These are phyloP conservation scores for Lindgomyces ingoldianus DNA, from an alignment of 495 filamentous ascomycete species.

Conservation along the genomic window DNA sequence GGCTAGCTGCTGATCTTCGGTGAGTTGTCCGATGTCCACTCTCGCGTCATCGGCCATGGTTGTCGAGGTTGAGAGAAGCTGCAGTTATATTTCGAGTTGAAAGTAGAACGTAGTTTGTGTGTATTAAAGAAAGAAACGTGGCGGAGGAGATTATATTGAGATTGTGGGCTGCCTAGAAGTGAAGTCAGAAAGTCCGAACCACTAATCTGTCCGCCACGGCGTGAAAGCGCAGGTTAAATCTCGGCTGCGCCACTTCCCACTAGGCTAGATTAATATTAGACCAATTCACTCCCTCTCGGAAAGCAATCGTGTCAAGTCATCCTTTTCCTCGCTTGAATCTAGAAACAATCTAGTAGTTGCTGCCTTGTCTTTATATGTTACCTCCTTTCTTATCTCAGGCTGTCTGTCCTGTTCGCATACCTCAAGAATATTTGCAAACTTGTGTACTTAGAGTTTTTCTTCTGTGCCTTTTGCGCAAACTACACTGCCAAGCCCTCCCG, in stretches of 20 bases:
- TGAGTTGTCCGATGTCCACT: constrained; percentile 69
- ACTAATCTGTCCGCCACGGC: background rate
- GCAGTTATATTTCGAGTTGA: background rate
- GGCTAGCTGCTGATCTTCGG: constrained; percentile 71
- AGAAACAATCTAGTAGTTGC: no score
- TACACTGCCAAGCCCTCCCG: no score
- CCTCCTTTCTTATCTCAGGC: no score
- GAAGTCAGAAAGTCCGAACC: background rate
- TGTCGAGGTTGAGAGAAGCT: constrained; percentile 1
- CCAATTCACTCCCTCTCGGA: no score
- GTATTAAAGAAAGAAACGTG: background rate
- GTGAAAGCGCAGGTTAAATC: background rate
- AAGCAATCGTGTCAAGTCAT: no score
- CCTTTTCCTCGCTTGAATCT: no score
- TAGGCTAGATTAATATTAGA: background rate
- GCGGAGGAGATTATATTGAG: background rate
- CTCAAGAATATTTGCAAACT: no score
- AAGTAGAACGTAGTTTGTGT: background rate
- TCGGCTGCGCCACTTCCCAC: background rate
- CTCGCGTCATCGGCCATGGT: constrained; percentile 41
- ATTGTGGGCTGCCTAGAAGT: constrained; percentile 7
- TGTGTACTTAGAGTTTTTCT: no score
- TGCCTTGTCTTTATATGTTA: no score
- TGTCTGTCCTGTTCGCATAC: no score
- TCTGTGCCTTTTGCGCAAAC: no score